Conservation (phyloP, 768 basidiomycete genomes). For the Collybiopsis luxurians region DNA sequence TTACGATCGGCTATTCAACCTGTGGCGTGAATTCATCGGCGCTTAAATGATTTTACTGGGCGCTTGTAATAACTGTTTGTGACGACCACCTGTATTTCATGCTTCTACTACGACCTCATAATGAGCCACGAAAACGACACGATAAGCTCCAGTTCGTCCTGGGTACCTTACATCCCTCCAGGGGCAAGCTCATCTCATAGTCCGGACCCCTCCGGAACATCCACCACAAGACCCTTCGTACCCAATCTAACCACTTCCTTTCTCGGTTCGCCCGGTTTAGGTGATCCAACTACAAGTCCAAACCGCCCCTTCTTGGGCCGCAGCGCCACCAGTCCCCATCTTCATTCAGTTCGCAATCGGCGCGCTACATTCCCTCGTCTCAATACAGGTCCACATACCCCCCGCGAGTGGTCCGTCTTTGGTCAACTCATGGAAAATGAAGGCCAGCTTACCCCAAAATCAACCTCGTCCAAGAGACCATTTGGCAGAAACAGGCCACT, state of each 20-base stretch:
- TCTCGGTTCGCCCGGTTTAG: background rate
- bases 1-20: too few species aligned
- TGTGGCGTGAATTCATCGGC: too few species aligned
- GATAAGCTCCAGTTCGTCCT: slow-evolving; percentile 2
- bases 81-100: too few species aligned
- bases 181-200: too few species aligned
- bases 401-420: slow-evolving; percentile 59
- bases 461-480: slow-evolving; percentile 9
- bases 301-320: slow-evolving; percentile 11
- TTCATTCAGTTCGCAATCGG: slow-evolving; percentile 9
- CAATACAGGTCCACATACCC: background rate
- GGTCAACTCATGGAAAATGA: slow-evolving; percentile 72
- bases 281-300: background rate
- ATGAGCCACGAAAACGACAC: slow-evolving; percentile 1
- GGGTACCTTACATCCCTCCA: background rate
- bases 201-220: background rate
- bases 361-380: background rate
- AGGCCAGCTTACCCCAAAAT: slow-evolving; percentile 32
- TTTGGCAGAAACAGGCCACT: background rate
- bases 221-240: background rate
- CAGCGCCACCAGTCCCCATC: slow-evolving; percentile 19
- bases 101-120: background rate
- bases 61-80: too few species aligned
- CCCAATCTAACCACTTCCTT: background rate
- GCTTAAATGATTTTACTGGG: too few species aligned